These are phyloP conservation scores for Potentilla sterilis DNA, from an alignment of 306 rosid species.

Conservation along the genomic window DNA sequence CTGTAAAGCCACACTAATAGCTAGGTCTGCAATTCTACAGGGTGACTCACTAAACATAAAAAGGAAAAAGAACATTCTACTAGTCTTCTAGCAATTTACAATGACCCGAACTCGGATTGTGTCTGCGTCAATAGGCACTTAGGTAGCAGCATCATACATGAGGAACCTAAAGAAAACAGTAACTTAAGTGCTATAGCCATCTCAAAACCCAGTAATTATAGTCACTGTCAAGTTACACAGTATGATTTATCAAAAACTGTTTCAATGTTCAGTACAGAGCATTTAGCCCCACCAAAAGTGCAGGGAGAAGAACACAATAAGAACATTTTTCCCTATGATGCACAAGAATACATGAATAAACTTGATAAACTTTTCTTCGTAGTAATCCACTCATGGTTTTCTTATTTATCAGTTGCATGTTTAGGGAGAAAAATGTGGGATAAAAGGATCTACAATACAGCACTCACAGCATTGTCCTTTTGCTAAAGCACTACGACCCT, in stretches of 20 bases:
- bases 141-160: background rate
- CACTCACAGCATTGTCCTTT: background rate
- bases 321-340: background rate
- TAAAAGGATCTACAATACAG: background rate
- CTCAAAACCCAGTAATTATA: background rate
- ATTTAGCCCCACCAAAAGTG: background rate
- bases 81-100: background rate
- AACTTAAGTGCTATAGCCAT: background rate
- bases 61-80: background rate
- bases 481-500: background rate
- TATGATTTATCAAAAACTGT: background rate
- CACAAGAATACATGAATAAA: background rate
- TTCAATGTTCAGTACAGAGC: background rate
- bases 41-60: background rate
- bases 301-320: background rate
- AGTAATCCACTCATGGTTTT: background rate
- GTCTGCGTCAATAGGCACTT: background rate
- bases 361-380: background rate
- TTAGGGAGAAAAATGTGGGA: background rate
- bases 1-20: background rate
- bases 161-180: conserved; percentile 5
- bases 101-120: background rate
- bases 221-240: background rate
- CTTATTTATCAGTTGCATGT: background rate
- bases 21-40: background rate